Base-by-base conservation (phyloP, 805 yeast species). In the Candida pseudoglaebosa region DNA sequence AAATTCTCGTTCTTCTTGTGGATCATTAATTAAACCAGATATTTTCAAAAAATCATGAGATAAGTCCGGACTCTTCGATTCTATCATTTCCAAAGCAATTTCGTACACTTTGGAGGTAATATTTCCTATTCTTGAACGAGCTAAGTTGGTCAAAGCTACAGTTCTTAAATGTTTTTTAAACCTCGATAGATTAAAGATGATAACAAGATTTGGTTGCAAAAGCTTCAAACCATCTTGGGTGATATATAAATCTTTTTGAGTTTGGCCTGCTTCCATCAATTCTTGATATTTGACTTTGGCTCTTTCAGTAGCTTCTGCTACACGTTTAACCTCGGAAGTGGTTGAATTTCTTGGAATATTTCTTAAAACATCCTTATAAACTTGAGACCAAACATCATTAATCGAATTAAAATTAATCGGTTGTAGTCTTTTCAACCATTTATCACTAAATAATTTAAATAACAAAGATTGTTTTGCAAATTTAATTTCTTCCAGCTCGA, bases 141-240 rank as follows among this genome's bases (percentile, higher is more conserved):
- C 84, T 36, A 84, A 70, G 24, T 76, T 75, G 1, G 68, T 76
- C 12, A 93, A 67, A 47, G 84, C 84, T 32, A 65, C 57, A 8
- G 84, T 72, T 47, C 97, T 73, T 50, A 81, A 70, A 24, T 74
- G 62, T 52, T 87, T 82, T 37, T 84, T 70, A 49, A 75, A 89
- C 48, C 93, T 68, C 22, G 77, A 73, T 37, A 84, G 66, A 51
- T 80, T 82, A 52, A 88, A 67, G 0, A 81, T 67, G 18, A 88
- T 57, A 2, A 81, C 73, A 3, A 81, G 46, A 17, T 63, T 49
- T 2, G 75, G 70, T 26, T 73, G 72, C 14, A 84, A 68, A 34
- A 67, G 67, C 39, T 65, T 71, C 19, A 57, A 46, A 6, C 73
- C 73, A 36, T 50, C 53, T 15, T 57, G 54, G 7, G 54, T 50